Evolutionary conservation across 495 filamentous ascomycete genomes (phyloP).

Genomic region (Xylaria bambusicola): DNA sequence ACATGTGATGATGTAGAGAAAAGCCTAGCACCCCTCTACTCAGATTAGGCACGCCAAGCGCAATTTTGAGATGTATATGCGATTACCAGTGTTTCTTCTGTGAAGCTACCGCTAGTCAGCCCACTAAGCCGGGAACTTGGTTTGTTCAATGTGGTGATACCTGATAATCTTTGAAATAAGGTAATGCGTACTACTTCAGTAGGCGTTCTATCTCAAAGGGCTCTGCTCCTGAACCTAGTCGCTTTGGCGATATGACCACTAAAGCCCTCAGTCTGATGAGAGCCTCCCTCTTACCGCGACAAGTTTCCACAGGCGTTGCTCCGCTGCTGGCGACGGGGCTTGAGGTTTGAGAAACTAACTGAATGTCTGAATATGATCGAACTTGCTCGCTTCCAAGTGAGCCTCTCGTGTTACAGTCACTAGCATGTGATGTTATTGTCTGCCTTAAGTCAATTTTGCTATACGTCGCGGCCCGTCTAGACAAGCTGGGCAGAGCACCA

Average conservation of each 20-base stretch:
- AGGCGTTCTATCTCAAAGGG: too few species aligned
- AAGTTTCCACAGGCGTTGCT: too few species aligned
- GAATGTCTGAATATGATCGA: not conserved
- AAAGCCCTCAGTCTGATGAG: too few species aligned
- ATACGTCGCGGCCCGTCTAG: too few species aligned
- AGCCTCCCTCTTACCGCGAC: too few species aligned
- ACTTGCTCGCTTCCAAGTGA: not conserved
- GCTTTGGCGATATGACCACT: too few species aligned
- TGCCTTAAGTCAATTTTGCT: not conserved
- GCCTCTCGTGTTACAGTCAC: slow-evolving; percentile 1
- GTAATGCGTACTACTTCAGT: too few species aligned
- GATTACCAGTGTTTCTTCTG: not conserved
- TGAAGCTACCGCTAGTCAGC: not conserved
- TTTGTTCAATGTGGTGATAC: not conserved
- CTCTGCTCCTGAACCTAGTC: too few species aligned
- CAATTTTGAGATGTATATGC: slow-evolving; percentile 4
- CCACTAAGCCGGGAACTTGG: not conserved
- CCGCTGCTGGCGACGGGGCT: not conserved
- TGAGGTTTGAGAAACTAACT: not conserved
- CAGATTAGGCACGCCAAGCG: not conserved
- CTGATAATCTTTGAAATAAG: too few species aligned
- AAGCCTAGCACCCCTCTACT: too few species aligned
- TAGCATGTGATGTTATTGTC: slow-evolving; percentile 4
- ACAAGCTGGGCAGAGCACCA: slow-evolving; percentile 17
- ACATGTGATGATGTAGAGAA: too few species aligned